These are phyloP conservation scores for Lachancea waltii DNA, from an alignment of 805 yeast genomes.

Conservation along the genomic window DNA sequence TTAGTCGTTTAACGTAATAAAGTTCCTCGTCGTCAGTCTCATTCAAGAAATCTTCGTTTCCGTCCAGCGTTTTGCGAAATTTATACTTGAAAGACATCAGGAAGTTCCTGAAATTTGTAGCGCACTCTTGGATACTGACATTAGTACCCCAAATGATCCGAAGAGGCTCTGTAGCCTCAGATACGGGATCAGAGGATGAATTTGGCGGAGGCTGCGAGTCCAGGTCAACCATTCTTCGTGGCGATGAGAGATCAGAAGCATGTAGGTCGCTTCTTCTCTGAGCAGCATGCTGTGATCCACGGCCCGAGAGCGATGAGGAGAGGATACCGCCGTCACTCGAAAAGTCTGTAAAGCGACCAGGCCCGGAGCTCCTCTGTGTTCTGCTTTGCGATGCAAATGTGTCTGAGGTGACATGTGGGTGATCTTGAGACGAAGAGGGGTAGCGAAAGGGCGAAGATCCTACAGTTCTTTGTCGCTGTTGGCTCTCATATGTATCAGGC, in stretches of 20 bases:
- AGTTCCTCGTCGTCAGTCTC: constrained; percentile 61
- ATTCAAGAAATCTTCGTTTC: constrained; percentile 30
- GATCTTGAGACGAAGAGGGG: constrained; percentile 34
- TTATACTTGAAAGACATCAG: constrained; percentile 76
- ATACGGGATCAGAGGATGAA: constrained; percentile 28
- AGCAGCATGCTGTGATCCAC: constrained; percentile 44
- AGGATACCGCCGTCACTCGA: constrained; percentile 39
- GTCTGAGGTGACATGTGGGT: constrained; percentile 27
- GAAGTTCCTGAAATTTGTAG: constrained; percentile 73
- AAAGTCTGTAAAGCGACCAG: constrained; percentile 34
- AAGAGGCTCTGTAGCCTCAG: constrained; percentile 59
- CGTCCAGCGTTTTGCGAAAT: constrained; percentile 50
- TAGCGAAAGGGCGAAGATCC: constrained; percentile 43
- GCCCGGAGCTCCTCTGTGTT: constrained; percentile 18
- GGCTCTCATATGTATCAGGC: constrained; percentile 26
- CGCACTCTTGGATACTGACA: constrained; percentile 84
- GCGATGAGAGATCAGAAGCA: constrained; percentile 66
- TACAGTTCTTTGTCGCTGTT: constrained; percentile 16
- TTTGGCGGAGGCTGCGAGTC: constrained; percentile 19
- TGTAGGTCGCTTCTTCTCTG: constrained; percentile 72
- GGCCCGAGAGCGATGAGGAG: constrained; percentile 24
- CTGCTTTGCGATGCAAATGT: constrained; percentile 14
- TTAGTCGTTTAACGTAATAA: constrained; percentile 66
- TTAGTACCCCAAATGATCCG: constrained; percentile 98
- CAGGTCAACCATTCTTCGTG: constrained; percentile 57